Base-by-base conservation (phyloP, 1,284 basidiomycete genomes). In the Boletellus deceptivus region DNA sequence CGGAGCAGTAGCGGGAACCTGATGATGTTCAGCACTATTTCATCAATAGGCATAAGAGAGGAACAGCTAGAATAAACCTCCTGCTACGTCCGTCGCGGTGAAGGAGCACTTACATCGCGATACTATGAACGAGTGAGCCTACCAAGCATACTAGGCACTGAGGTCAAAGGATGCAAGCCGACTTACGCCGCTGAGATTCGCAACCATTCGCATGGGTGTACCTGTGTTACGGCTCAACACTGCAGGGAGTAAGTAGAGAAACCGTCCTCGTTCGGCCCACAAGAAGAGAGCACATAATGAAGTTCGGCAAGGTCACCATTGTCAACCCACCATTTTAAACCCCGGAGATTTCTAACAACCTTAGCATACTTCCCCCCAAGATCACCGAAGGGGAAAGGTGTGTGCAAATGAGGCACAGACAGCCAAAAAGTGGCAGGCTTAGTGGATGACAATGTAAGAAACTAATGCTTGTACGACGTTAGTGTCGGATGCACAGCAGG, bases 131-230 rank as follows among this genome's bases (percentile, higher is more conserved):
- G 31, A 10, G 35, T 48, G n/a, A 49, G 18, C 7, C 13, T 20
- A 16, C 22, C 34, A 43, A 20, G 14, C 6, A 3, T 29, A 29
- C 29, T 29, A 10, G 29, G 11, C 4, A 46, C 9, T 17, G 20
- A 9, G 1, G 6, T 37, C 37, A 18, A 27, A 3, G 31, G 16
- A 41, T 33, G 24, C 16, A 31, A 18, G 33, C 16, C 27, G 16
- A 59, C 65, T 52, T 42, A 72, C 70, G 27, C 60, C 67, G 25
- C 59, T 57, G 4, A 59, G 57, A 35, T 71, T 71, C 3, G 58
- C 61, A 10, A 72, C 52, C 29, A 24, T 53, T 24, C 44, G 53
- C 11, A 29, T 8, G 29, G 11, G 29, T 13, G 29, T 11, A 11
- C 29, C 8, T 4, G 6, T 11, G 11, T 29, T 29, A 9, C 9